Evolutionary conservation across 177 flowering plant species (phyloP).

Genomic region (Tripterygium wilfordii): DNA sequence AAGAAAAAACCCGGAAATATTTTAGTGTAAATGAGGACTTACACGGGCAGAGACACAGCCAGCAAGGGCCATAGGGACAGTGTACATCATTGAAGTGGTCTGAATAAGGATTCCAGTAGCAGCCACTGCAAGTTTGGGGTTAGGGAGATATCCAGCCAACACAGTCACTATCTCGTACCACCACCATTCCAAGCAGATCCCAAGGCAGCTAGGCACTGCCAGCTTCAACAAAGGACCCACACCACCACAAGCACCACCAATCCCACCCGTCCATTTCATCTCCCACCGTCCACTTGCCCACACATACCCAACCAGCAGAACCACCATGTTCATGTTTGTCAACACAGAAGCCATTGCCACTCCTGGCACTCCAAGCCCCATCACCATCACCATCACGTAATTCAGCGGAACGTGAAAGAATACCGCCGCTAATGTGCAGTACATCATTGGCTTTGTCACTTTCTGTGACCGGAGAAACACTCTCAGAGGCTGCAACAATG

Average conservation of each 20-base stretch:
- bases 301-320: conserved; percentile 58
- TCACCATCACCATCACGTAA: conserved; percentile 32
- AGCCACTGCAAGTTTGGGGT: conserved; percentile 77
- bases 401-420: conserved; percentile 70
- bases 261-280: conserved; percentile 34
- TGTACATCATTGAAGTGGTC: conserved; percentile 94
- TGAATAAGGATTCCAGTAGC: conserved; percentile 89
- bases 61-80: conserved; percentile 95
- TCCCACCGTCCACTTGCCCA: conserved; percentile 26
- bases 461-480: conserved; percentile 1
- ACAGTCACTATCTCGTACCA: conserved; percentile 98
- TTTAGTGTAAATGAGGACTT: conserved; percentile 12
- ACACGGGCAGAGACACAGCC: conserved; percentile 94
- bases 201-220: conserved; percentile 84
- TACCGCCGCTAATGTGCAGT: conserved; percentile 62
- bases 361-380: conserved; percentile 58
- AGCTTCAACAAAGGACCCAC: conserved; percentile 47
- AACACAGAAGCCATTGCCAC: conserved; percentile 74
- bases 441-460: conserved; percentile 61
- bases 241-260: conserved; percentile 38
- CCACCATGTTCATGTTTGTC: conserved; percentile 69
- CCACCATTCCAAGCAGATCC: conserved; percentile 99
- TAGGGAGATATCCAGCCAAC: conserved; percentile 76
- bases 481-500: conserved; percentile 3
- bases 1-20: too few species aligned